Evolutionary conservation across 345 rosid genomes (phyloP).

Genomic region (Gossypioides kirkii): DNA sequence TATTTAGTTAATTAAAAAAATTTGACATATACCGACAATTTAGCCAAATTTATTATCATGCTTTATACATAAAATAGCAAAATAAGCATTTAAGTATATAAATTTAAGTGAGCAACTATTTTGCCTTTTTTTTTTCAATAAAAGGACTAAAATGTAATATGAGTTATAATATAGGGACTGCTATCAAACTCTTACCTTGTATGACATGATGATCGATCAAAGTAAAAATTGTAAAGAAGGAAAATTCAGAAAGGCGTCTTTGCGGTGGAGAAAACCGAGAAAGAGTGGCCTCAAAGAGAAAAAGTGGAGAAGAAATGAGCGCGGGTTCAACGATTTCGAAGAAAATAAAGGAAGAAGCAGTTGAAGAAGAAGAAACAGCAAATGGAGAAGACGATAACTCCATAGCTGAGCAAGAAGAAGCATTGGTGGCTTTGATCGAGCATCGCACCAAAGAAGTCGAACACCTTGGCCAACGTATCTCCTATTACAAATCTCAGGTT

Average conservation of each 20-base stretch:
- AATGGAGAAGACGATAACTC: conserved; percentile 20
- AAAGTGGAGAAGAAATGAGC: conserved; percentile 5
- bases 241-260: neutral
- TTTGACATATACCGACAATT: no score
- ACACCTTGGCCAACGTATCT: conserved; percentile 53
- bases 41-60: no score
- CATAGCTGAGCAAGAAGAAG: conserved; percentile 61
- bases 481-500: conserved; percentile 75
- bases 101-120: no score
- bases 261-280: neutral
- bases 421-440: conserved; percentile 64
- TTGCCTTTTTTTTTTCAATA: no score
- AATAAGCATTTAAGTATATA: no score
- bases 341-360: conserved; percentile 19
- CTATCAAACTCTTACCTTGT: no score
- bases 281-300: no score
- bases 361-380: conserved; percentile 16
- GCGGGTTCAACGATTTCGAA: conserved; percentile 8
- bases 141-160: no score
- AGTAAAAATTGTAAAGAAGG: neutral
- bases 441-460: conserved; percentile 65
- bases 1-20: no score
- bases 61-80: no score
- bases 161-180: no score
- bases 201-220: no score